Evolutionary conservation across 1,284 basidiomycete species (phyloP), one percentile per base, ranked within the genome.

Genomic region (Puccinia coronata): DNA sequence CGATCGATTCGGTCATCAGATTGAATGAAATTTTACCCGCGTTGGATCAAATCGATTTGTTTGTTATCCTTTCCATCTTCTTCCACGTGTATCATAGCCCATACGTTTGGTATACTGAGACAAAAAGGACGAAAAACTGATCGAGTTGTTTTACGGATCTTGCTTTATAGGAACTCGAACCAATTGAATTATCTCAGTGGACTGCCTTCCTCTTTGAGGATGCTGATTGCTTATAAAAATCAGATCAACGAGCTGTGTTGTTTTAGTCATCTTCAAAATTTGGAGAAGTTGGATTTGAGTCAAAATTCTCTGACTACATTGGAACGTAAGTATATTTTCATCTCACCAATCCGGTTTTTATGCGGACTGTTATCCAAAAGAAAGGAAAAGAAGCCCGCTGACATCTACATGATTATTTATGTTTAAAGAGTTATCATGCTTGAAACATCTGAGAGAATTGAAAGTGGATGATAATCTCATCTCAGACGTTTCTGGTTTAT

Each of bases 11-110:
- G 84, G 91, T 96, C 31, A 93, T 95, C 47, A 88, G 95, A 81
- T 87, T 99, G 83, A 96, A 97, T 85, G 96, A 99, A 87, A 96
- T 98, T 86, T 87, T 98, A 82, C 96, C 97, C 9, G 89, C 88
- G 77, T 88, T 99, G 41, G 93, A 95, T 84, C 89, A 91, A 82
- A 88, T 96, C 79, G 90, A 90, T 83, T 85, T 98, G 93, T 95
- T 85, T 86, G 93, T 88, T 20, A 31, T 69, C 28, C 86, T 77
- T 47, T 78, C 82, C 4, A 14, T 49, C 78, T 53, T 20, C 65
- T 49, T 31, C 1, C 61, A 41, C 75, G 43, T 16, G 31, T 51
- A 67, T 47, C 20, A 36, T 43, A 31, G 18, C 25, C 18, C 51
- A 31, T 41, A 20, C 69, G 36, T 31, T 36, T 79, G 31, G n/a